Evolutionary conservation across 495 filamentous ascomycete species (phyloP).

Genomic region (Daldinia childiae): DNA sequence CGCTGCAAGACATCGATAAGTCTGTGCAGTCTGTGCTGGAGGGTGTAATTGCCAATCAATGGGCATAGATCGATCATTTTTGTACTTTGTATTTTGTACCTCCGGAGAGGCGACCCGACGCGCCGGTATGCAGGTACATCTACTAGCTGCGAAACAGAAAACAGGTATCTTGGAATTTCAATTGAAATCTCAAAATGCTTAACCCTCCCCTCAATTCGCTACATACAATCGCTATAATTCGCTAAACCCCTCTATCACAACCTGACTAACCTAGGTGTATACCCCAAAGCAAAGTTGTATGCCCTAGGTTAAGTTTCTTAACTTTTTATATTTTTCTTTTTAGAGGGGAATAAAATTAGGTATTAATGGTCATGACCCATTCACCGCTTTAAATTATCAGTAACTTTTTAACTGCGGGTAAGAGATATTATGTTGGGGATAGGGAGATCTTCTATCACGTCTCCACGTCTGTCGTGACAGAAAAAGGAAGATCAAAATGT

Average conservation of each 20-base stretch:
- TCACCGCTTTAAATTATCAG: constrained; percentile 4
- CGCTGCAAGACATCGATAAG: constrained; percentile 45
- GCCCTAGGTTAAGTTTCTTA: neutral
- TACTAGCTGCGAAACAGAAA: constrained; percentile 37
- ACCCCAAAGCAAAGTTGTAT: neutral
- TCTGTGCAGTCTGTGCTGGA: constrained; percentile 37
- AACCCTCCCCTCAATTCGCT: constrained; percentile 15
- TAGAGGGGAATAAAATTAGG: neutral
- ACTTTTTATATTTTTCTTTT: neutral
- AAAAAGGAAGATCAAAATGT: constrained; percentile 9
- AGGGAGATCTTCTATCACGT: neutral
- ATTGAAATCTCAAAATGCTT: constrained; percentile 31
- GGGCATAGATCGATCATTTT: constrained; percentile 17
- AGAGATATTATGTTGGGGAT: neutral
- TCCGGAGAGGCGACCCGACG: constrained; percentile 48
- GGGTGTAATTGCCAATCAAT: constrained; percentile 28
- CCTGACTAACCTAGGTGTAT: neutral
- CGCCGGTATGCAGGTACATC: constrained; percentile 51
- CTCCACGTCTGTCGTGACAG: constrained; percentile 10
- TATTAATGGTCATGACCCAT: neutral
- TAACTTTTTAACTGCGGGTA: neutral
- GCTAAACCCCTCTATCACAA: constrained; percentile 15
- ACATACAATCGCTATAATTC: no score
- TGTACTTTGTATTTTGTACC: constrained; percentile 35
- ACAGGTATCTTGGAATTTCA: neutral